Conservation (phyloP, 139 green algal genomes). For the Chlamydomonas sp. region DNA sequence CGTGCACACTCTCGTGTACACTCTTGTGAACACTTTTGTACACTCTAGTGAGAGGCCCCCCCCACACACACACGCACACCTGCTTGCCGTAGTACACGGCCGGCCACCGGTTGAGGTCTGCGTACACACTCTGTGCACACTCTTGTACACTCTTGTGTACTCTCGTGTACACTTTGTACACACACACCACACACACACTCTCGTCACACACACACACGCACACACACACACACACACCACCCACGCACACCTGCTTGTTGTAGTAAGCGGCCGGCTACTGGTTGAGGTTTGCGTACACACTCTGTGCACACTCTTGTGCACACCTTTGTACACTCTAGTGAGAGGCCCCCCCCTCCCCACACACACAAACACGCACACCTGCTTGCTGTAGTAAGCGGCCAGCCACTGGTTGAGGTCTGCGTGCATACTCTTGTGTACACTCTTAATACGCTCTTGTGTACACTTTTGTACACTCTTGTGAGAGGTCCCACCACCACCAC, state of each 20-base stretch:
- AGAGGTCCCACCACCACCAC: too few species aligned
- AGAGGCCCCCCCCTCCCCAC: too few species aligned
- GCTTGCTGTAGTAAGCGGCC: constrained; percentile 69
- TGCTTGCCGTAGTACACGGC: constrained; percentile 63
- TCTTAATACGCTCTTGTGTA: background rate
- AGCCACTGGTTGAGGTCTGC: constrained; percentile 63
- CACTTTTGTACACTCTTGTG: background rate
- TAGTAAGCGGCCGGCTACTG: background rate
- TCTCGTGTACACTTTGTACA: too few species aligned
- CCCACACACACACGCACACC: too few species aligned
- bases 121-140: constrained; percentile 32
- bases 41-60: too few species aligned
- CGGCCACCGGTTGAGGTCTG: constrained; percentile 45
- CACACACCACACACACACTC: background rate
- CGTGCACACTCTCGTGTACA: background rate
- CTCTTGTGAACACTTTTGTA: background rate
- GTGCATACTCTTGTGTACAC: background rate
- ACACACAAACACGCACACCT: constrained; percentile 11
- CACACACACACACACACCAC: background rate
- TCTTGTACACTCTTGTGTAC: too few species aligned
- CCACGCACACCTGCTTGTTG: background rate
- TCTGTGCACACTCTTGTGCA: background rate
- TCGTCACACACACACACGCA: background rate
- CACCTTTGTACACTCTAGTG: background rate
- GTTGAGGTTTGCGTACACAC: too few species aligned